Conservation (phyloP, 192 early-diverging fungal species). For the Spizellomyces punctatus region DNA sequence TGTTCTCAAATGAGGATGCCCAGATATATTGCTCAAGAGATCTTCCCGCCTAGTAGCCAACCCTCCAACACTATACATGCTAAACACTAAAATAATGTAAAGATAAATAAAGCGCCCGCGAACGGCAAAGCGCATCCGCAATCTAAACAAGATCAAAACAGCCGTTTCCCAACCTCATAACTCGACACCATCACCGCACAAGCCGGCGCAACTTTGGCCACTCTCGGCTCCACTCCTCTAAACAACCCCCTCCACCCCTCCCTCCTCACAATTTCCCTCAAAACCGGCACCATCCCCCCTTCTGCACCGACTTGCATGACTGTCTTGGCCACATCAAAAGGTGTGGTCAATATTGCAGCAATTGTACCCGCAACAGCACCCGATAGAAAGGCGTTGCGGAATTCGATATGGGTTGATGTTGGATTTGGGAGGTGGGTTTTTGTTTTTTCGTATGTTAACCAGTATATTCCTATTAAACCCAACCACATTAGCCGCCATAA, state of each 20-base stretch:
- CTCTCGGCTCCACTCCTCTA: slow-evolving; percentile 57
- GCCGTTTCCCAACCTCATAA: slow-evolving; percentile 54
- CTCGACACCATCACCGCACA: slow-evolving; percentile 92
- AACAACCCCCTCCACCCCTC: slow-evolving; percentile 42
- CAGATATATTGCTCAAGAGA: too few relatives aligned
- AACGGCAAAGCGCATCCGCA: too few relatives aligned
- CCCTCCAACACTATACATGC: too few relatives aligned
- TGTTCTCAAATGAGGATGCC: too few relatives aligned
- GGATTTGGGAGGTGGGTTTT: neutral
- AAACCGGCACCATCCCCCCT: slow-evolving; percentile 25
- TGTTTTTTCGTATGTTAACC: slow-evolving; percentile 37
- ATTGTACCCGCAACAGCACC: slow-evolving; percentile 87
- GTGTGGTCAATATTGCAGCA: slow-evolving; percentile 85
- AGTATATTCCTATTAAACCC: slow-evolving; percentile 86
- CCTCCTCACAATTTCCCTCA: slow-evolving; percentile 27
- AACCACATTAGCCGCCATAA: slow-evolving; percentile 79
- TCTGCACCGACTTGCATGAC: slow-evolving; percentile 67
- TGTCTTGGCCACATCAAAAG: slow-evolving; percentile 97
- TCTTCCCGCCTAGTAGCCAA: too few relatives aligned
- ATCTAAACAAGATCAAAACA: slow-evolving; percentile 24
- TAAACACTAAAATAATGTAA: too few relatives aligned
- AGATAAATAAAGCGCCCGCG: too few relatives aligned
- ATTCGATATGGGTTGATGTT: slow-evolving; percentile 43
- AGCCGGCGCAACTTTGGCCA: slow-evolving; percentile 85
- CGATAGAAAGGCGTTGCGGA: slow-evolving; percentile 73